Conservation (phyloP, 176 grass and related monocot genomes). For the Carex scoparia region DNA sequence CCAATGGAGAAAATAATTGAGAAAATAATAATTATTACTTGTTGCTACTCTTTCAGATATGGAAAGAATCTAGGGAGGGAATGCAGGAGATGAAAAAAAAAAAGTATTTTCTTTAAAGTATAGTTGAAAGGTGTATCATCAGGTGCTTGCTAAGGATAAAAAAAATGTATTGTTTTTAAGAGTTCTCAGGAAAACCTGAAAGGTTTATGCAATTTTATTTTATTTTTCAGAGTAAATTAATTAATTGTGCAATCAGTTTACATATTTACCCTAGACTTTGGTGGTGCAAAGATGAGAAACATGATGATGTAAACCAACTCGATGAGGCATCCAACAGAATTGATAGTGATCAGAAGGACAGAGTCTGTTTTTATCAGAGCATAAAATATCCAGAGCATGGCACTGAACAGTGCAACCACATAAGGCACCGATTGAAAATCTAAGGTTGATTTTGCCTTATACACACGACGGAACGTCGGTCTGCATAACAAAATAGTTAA, state of each 20-base stretch:
- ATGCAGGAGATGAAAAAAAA: background rate
- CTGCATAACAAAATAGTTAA: slow-evolving; percentile 11
- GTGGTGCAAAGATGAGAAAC: slow-evolving; percentile 65
- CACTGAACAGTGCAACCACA: slow-evolving; percentile 84
- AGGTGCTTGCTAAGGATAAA: background rate
- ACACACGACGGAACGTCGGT: slow-evolving; percentile 62
- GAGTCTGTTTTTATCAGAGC: slow-evolving; percentile 64
- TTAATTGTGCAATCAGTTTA: background rate
- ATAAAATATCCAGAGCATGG: slow-evolving; percentile 81
- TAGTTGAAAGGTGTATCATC: background rate
- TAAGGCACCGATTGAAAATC: slow-evolving; percentile 82
- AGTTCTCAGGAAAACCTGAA: background rate
- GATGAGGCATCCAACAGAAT: slow-evolving; percentile 63
- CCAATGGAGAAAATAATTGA: background rate
- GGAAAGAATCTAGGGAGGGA: background rate
- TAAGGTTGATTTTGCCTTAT: slow-evolving; percentile 65
- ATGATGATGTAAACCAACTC: slow-evolving; percentile 58
- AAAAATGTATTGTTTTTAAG: background rate
- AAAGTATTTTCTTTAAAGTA: background rate
- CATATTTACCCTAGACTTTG: slow-evolving; percentile 22
- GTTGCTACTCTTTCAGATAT: background rate
- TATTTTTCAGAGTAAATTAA: background rate
- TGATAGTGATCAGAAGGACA: slow-evolving; percentile 70
- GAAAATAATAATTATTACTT: background rate
- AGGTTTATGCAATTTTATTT: background rate